A percentile compares a stretch with the other conserved stretches of the same genome.
Conservation (phyloP, 2,329 filamentous ascomycete genomes). For the Venturia carpophila region DNA sequence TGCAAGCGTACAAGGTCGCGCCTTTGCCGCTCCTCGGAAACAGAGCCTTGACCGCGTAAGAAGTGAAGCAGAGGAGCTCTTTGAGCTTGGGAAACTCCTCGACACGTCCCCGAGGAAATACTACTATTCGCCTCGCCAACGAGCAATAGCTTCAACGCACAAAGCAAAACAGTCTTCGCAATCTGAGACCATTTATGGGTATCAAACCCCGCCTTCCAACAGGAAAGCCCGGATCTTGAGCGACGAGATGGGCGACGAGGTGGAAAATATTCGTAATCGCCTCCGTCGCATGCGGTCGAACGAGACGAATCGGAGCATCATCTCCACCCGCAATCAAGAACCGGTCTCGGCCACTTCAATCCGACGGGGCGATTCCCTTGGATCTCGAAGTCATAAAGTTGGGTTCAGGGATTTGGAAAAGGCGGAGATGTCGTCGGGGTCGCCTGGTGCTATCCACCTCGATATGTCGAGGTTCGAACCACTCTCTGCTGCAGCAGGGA, state of each 20-base stretch:
- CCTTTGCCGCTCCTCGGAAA: constrained; percentile 45
- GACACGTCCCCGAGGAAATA: constrained; percentile 40
- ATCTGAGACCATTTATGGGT: constrained; percentile 20
- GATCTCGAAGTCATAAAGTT: neutral
- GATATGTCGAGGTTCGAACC: constrained; percentile 14
- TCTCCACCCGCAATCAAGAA: neutral
- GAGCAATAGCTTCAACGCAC: constrained; percentile 11
- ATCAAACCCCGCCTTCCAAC: constrained; percentile 24
- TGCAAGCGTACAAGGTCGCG: constrained; percentile 39
- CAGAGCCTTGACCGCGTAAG: constrained; percentile 43
- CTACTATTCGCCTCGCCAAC: constrained; percentile 15
- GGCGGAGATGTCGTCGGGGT: neutral
- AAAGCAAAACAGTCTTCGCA: constrained; percentile 14
- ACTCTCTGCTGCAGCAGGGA: constrained; percentile 7
- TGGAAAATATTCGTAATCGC: constrained; percentile 12
- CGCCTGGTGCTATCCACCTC: constrained; percentile 1
- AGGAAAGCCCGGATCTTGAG: constrained; percentile 22
- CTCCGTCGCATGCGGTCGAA: constrained; percentile 16
- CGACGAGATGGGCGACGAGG: constrained; percentile 18
- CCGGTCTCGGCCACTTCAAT: neutral
- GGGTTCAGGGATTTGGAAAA: constrained; percentile 16
- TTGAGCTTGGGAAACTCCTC: constrained; percentile 34
- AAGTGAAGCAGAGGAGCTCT: constrained; percentile 35
- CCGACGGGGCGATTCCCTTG: constrained; percentile 7
- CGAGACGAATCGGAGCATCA: constrained; percentile 16